Conservation (phyloP, 345 rosid species). For the Iberis pinnata region DNA sequence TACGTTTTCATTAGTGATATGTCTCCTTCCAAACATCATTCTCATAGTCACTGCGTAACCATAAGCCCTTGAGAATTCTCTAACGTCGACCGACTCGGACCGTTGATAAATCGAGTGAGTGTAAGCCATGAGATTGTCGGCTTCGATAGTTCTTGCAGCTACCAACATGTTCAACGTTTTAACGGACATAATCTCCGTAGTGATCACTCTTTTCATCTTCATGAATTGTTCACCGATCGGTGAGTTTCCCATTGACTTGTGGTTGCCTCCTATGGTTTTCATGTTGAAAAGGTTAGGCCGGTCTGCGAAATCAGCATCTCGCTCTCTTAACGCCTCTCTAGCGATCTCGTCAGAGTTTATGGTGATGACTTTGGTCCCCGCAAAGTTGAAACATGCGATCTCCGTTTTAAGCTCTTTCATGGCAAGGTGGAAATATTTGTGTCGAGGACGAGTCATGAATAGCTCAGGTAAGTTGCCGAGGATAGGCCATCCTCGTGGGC, state of each 20-base stretch:
- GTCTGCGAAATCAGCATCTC: constrained; percentile 31
- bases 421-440: constrained; percentile 23
- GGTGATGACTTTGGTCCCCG: constrained; percentile 24
- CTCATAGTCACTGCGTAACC: constrained; percentile 29
- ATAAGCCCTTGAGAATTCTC: constrained; percentile 23
- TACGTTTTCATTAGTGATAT: constrained; percentile 1
- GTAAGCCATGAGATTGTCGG: constrained; percentile 37
- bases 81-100: constrained; percentile 13
- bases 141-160: constrained; percentile 37
- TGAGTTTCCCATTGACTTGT: constrained; percentile 10
- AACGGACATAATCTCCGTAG: constrained; percentile 23
- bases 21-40: constrained; percentile 24
- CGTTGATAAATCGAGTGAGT: constrained; percentile 31
- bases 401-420: constrained; percentile 28
- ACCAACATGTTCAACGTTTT: constrained; percentile 28
- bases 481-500: constrained; percentile 38
- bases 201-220: constrained; percentile 40
- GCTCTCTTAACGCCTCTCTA: constrained; percentile 31
- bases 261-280: constrained; percentile 14
- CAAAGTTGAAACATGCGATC: constrained; percentile 39
- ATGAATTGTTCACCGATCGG: constrained; percentile 35
- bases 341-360: constrained; percentile 34
- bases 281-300: constrained; percentile 26
- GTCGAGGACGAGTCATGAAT: constrained; percentile 20
- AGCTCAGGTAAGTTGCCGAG: constrained; percentile 33